Conservation (phyloP, 306 rosid species). For the Trifolium repens region DNA sequence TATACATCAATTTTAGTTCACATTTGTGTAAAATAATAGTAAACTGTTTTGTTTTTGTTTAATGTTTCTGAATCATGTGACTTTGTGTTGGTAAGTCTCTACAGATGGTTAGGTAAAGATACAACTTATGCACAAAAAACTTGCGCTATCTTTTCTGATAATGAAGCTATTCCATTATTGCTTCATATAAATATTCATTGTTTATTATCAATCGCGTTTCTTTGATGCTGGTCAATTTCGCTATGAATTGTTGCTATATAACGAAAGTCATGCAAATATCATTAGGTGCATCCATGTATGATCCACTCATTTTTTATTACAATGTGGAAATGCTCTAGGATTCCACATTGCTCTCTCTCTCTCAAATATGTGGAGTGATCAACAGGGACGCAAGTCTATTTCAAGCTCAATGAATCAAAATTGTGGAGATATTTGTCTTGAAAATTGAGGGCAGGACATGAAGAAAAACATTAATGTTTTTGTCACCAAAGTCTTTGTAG, state of each 20-base stretch:
- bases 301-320: neutral
- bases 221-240: neutral
- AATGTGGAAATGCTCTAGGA: conserved; percentile 17
- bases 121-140: conserved; percentile 2
- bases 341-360: conserved; percentile 7
- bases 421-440: conserved; percentile 11
- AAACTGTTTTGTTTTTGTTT: conserved; percentile 35
- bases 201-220: neutral
- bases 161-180: conserved; percentile 26
- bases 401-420: conserved; percentile 16
- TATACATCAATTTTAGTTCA: conserved; percentile 21
- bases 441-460: conserved; percentile 3
- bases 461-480: conserved; percentile 6
- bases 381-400: conserved; percentile 5
- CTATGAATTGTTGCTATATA: neutral
- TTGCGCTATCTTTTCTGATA: conserved; percentile 10
- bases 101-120: conserved; percentile 20
- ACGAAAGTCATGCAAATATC: neutral
- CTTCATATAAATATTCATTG: conserved; percentile 5
- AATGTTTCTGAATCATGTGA: conserved; percentile 23
- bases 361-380: conserved; percentile 35
- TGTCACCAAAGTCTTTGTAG: neutral
- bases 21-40: conserved; percentile 39
- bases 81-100: conserved; percentile 6
- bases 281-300: conserved; percentile 29